Base-by-base conservation (phyloP, 257 asterid species). In the Fraxinus quadrangulata region DNA sequence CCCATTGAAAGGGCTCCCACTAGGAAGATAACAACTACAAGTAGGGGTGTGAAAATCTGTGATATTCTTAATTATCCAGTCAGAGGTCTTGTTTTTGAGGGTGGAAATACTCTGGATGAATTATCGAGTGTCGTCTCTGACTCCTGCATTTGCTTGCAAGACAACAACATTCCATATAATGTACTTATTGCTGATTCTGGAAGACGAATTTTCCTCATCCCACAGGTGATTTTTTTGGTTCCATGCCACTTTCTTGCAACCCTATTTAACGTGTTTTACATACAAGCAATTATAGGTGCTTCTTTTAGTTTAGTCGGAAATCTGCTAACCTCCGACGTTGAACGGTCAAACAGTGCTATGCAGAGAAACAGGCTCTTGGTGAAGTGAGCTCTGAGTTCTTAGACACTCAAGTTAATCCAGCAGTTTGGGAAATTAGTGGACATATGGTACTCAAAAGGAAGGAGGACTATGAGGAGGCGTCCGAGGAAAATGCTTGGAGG, bases 111-210 rank as follows among this genome's bases (percentile, higher is more conserved):
- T 11, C 67, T 93, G 49, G 93, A 88, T 77, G 93, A 89, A 67
- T 75, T 95, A 80, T 92, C 97, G 75, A 81, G 85, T 73, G 90
- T 80, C 3, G 91, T 95, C 79, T 88, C 99, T 0, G 92, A 84
- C 74, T 81, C 92, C 34, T 95, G 99, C 77, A 79, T 95, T 83
- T 95, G 92, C 88, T 88, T 93, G 82, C 99, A 95, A 77, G 91
- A 88, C 81, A 87, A 90, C 83, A 95, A 95, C 84, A 89, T 95
- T 19, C 98, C 99, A 4, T 87, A 85, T 85, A 95, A 95, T 75
- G 93, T 91, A 3, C 97, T 95, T 56, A 90, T 87, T 45, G 78
- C 87, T 11, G 89, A 85, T 75, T 83, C 87, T 4, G 90, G 87
- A 13, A 87, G 73, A 77, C 73, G 86, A 76, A 70, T 87, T 70